Evolutionary conservation across 108 stramenopile genomes (phyloP).

Genomic region (Skeletonema tropicum): DNA sequence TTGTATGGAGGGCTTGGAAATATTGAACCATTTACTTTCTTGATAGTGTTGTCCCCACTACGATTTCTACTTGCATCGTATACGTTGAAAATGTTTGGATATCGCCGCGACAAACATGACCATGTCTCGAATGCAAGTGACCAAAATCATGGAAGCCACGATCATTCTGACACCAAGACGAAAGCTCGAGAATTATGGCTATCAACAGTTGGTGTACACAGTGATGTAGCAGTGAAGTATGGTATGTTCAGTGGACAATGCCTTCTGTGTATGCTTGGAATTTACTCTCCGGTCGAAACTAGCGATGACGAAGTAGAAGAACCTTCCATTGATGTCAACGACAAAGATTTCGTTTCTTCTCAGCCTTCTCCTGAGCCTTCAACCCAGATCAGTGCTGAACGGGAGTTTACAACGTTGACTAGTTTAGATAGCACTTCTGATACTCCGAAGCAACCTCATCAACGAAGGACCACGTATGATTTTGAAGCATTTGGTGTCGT

Average conservation of each 20-base stretch:
- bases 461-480: conserved; percentile 2
- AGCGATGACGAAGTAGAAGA: conserved; percentile 1
- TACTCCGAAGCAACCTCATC: conserved; percentile 1
- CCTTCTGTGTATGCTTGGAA: conserved; percentile 88
- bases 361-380: not conserved
- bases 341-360: conserved; percentile 9
- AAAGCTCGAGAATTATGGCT: conserved; percentile 77
- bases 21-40: conserved; percentile 75
- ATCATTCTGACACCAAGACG: conserved; percentile 37
- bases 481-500: conserved; percentile 12
- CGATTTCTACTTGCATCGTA: conserved; percentile 55
- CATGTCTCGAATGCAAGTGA: not conserved
- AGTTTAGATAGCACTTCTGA: not conserved
- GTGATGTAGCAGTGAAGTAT: conserved; percentile 72
- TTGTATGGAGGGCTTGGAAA: conserved; percentile 72
- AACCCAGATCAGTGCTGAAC: not conserved
- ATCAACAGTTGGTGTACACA: conserved; percentile 64
- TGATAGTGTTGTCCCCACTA: conserved; percentile 68
- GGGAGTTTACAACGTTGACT: not conserved
- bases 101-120: conserved; percentile 9
- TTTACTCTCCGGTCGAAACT: conserved; percentile 27
- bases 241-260: conserved; percentile 82
- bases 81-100: conserved; percentile 24
- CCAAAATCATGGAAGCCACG: conserved; percentile 26
- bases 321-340: not conserved